phyloP scores from a whole-genome alignment of 208 protist species.

The Histomonas meleagridis region DNA sequence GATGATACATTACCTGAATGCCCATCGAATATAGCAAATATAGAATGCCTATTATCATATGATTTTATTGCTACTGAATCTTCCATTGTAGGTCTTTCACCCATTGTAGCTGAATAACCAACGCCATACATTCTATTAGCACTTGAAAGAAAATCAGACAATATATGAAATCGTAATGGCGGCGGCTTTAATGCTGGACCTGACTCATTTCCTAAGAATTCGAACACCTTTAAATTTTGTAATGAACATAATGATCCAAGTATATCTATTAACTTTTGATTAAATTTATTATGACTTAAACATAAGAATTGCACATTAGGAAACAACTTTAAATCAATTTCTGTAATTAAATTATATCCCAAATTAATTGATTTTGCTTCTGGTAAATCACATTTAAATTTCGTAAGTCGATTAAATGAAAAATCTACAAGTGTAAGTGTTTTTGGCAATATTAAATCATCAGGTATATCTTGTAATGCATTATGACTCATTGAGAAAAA shows the following conservation, averaged over 20 bases:
- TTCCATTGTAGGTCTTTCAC: background rate
- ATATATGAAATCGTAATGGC: background rate
- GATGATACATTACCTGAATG: background rate
- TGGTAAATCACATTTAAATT: background rate
- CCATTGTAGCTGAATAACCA: background rate
- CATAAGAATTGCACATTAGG: background rate
- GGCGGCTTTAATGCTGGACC: background rate
- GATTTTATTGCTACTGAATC: background rate
- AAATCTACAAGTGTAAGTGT: background rate
- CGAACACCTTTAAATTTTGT: background rate
- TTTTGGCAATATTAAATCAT: too few species aligned
- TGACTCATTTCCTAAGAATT: background rate
- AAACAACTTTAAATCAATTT: background rate
- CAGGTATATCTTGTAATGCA: background rate
- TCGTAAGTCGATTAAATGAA: background rate
- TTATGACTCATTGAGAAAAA: background rate
- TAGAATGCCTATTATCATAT: background rate
- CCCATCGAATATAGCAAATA: background rate
- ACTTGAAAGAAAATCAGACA: background rate
- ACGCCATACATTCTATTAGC: background rate
- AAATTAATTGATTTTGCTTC: background rate
- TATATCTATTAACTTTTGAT: background rate
- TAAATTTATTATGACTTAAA: background rate
- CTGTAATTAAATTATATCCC: background rate
- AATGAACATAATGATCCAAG: background rate